Conservation (phyloP, 2,329 filamentous ascomycete genomes). For the Microdochium nivale region DNA sequence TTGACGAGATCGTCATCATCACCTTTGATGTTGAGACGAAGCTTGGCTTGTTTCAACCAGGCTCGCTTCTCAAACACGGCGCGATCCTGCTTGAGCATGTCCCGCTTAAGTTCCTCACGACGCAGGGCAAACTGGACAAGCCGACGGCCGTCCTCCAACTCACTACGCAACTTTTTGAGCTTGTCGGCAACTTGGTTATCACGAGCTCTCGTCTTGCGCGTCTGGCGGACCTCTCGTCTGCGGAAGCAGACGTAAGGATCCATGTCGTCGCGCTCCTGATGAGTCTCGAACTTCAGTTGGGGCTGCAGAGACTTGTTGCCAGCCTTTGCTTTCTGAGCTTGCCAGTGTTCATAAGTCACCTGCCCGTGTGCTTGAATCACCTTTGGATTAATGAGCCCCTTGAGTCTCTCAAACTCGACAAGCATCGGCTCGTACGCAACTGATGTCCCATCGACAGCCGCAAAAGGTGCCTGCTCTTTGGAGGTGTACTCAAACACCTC, state of each 20-base stretch:
- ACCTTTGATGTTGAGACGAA: slow-evolving; percentile 79
- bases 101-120: slow-evolving; percentile 71
- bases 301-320: slow-evolving; percentile 69
- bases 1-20: slow-evolving; percentile 94
- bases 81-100: slow-evolving; percentile 66
- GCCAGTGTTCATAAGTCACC: slow-evolving; percentile 87
- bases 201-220: slow-evolving; percentile 86
- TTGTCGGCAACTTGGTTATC: slow-evolving; percentile 94
- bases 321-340: slow-evolving; percentile 53
- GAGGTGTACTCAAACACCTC: slow-evolving; percentile 89
- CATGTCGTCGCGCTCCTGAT: slow-evolving; percentile 87
- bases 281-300: slow-evolving; percentile 84
- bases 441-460: slow-evolving; percentile 80
- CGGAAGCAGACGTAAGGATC: slow-evolving; percentile 98
- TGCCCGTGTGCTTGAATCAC: slow-evolving; percentile 53
- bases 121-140: slow-evolving; percentile 70
- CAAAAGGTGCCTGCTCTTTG: slow-evolving; percentile 76
- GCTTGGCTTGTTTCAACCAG: slow-evolving; percentile 79
- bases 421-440: slow-evolving; percentile 68
- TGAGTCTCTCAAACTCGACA: neutral
- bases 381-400: slow-evolving; percentile 28
- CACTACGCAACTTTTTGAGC: slow-evolving; percentile 80
- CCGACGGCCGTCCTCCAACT: slow-evolving; percentile 81
- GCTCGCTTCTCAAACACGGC: slow-evolving; percentile 75
- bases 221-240: slow-evolving; percentile 85